Base-by-base conservation (phyloP, 1,284 basidiomycete species). In the Pascua sp. region DNA sequence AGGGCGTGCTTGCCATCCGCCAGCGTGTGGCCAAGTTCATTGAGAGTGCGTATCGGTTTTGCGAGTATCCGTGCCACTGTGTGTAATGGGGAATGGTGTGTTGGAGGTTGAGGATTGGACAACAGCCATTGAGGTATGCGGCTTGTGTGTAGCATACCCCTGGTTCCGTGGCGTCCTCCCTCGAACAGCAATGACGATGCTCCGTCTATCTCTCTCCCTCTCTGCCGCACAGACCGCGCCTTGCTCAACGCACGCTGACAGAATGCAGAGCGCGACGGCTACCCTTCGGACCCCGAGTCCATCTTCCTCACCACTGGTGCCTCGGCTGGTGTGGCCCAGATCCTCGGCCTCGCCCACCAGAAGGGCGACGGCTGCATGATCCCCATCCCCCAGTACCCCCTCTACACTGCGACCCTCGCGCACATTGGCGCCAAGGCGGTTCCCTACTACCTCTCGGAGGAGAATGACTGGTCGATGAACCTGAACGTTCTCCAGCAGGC, bases 361-460 rank as follows among this genome's bases (percentile, higher is more conserved):
- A 41, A 63, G 36, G 73, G 72, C 36, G 77, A 79, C 47, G 77
- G 77, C 17, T 76, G 75, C 56, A 68, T 79, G 71, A 98, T 98
- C 70, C 95, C 95, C 24, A 98, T 98, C 63, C 95, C 95, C 1
- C 95, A 98, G 80, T 98, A 98, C 75, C 95, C 95, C 1, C 83
- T 98, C 15, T 97, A 98, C 79, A 96, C 93, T 46, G 95, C 95
- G 18, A 88, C 93, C 0, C 86, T 98, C 50, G 89, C 94, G 0
- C 87, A 93, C 68, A 86, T 85, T 76, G 81, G 83, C 48, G 93
- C 93, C 18, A 80, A 84, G n/a, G 80, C 91, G 0, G 80, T 98
- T 43, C 89, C 90, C 0, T 98, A 98, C 79, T 86, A 90, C 75
- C 86, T 98, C 41, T 85, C 93, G 62, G 92, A 96, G 72, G 71